Evolutionary conservation across 345 rosid species (phyloP), one percentile per base, ranked within the genome.

Genomic region (Populus nigra): DNA sequence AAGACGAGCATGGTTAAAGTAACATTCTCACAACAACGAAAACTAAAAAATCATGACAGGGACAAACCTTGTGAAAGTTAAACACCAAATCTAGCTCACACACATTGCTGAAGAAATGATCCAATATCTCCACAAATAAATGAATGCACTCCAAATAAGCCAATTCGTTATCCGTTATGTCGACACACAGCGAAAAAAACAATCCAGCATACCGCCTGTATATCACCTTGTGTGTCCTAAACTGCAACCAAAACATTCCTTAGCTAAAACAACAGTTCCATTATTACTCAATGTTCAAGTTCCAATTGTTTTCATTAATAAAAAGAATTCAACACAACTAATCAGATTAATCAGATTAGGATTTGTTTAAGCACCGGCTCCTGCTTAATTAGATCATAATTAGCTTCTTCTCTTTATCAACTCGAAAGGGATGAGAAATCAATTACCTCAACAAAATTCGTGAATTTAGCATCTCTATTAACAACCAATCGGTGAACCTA

Each of bases 101-200:
- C 47, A 95, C 99, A 74, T 93, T 95, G 93, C 99, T 95, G 89
- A 95, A 95, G 92, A 95, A 95, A 89, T 95, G 99, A 79, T 95
- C 99, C 85, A 95, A 81, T 38, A 95, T 92, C 88, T 95, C 99
- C 79, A 95, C 99, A 83, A 95, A 95, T 79, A 95, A 83, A 85
- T 95, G 99, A 79, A 95, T 93, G 85, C 92, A 85, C 87, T 95
- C 99, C 77, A 95, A 77, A 84, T 95, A 93, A 50, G 97, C 99
- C 87, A 95, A 83, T 77, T 95, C 99, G 61, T 93, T 95, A 78
- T 95, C 99, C 0, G 97, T 95, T 75, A 95, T 95, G 74, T 95
- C 99, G n/a, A 95, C 99, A 43, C 99, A 95, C 75, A 95, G 80
- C 0, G 99, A 92, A 88, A 95, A 95, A 76, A 95, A 95, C 79